phyloP scores from a whole-genome alignment of 2,329 filamentous ascomycete species.

The Stachybotrys chartarum region DNA sequence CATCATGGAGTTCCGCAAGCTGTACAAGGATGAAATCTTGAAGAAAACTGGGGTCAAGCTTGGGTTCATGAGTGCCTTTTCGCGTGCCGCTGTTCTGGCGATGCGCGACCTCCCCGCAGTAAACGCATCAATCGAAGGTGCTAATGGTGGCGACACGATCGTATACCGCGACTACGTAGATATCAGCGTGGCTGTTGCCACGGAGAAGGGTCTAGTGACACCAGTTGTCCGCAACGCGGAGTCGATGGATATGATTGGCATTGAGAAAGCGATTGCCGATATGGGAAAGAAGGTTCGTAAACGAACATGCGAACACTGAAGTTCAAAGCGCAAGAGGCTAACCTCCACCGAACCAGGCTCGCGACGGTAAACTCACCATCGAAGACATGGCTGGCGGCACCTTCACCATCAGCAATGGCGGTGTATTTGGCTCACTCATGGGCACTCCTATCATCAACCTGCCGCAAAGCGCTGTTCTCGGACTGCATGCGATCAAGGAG shows the following conservation, averaged over 20 bases:
- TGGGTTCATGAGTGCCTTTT: constrained; percentile 99
- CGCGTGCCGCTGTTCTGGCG: constrained; percentile 79
- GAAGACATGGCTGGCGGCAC: constrained; percentile 99
- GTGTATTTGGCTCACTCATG: constrained; percentile 95
- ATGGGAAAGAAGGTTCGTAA: constrained; percentile 81
- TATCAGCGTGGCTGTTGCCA: constrained; percentile 93
- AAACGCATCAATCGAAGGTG: constrained; percentile 95
- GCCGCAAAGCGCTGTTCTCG: constrained; percentile 85
- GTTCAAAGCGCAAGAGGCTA: not conserved
- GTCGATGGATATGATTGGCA: constrained; percentile 76
- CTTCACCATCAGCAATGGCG: constrained; percentile 96
- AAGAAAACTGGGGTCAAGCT: constrained; percentile 97
- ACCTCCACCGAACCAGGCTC: constrained; percentile 49
- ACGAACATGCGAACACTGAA: not conserved
- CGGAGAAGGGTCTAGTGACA: constrained; percentile 94
- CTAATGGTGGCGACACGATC: constrained; percentile 91
- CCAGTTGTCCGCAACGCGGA: constrained; percentile 94
- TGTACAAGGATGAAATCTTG: constrained; percentile 92
- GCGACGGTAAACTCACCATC: constrained; percentile 93
- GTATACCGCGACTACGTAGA: constrained; percentile 98
- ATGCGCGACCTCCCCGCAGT: constrained; percentile 93
- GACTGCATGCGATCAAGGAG: constrained; percentile 95
- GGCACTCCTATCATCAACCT: constrained; percentile 98
- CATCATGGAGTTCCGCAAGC: constrained; percentile 92
- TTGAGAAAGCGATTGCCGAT: constrained; percentile 87